Evolutionary conservation across 306 rosid species (phyloP).

Genomic region (Gynostemma pentaphyllum): DNA sequence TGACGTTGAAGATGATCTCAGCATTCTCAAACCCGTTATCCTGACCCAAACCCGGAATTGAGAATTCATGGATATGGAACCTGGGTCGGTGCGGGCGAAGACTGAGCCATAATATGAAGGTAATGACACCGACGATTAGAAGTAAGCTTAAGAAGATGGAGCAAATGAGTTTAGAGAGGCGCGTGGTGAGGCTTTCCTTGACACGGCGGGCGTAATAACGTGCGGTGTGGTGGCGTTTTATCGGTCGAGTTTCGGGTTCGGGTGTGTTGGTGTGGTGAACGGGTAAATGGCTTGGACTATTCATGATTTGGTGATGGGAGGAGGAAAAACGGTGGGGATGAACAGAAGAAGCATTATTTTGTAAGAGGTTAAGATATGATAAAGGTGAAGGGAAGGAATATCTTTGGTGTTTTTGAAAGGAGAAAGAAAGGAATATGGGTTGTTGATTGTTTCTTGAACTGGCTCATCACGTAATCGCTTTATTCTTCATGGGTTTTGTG

Average conservation of each 20-base stretch:
- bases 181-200: slow-evolving; percentile 65
- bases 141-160: slow-evolving; percentile 48
- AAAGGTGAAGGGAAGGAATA: slow-evolving; percentile 10
- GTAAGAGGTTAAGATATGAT: slow-evolving; percentile 1
- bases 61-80: slow-evolving; percentile 43
- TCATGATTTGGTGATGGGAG: slow-evolving; percentile 20
- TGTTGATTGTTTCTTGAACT: neutral
- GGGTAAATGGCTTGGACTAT: slow-evolving; percentile 25
- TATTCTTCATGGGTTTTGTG: neutral
- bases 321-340: neutral
- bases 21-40: slow-evolving; percentile 35
- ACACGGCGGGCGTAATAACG: slow-evolving; percentile 61
- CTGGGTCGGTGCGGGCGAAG: slow-evolving; percentile 88
- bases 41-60: slow-evolving; percentile 44
- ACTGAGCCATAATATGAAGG: slow-evolving; percentile 75
- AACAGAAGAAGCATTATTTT: neutral
- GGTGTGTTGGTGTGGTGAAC: slow-evolving; percentile 14
- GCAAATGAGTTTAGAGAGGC: slow-evolving; percentile 56
- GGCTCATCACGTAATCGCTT: neutral
- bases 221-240: slow-evolving; percentile 48
- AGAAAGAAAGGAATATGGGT: slow-evolving; percentile 47
- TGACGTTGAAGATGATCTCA: slow-evolving; percentile 25
- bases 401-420: slow-evolving; percentile 32
- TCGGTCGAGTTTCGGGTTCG: slow-evolving; percentile 18
- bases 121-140: slow-evolving; percentile 33